A percentile compares a stretch with the other conserved stretches of the same genome.
Evolutionary conservation across 345 rosid species (phyloP).

Genomic region (Punica granatum): DNA sequence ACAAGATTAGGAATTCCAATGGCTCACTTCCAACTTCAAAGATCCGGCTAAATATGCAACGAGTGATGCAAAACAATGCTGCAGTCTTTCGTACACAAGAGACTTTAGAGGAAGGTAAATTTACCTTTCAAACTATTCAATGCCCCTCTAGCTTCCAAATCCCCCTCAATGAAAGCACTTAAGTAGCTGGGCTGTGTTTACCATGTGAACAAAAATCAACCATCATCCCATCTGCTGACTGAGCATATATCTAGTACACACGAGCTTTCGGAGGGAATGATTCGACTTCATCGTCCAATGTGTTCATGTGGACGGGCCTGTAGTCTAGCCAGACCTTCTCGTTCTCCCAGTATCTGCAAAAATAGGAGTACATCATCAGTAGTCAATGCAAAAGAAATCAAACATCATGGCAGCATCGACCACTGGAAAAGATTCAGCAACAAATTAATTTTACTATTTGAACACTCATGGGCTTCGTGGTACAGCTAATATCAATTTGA

Average conservation of each 20-base stretch:
- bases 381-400: not conserved
- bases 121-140: not conserved
- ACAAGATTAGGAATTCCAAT: constrained; percentile 73
- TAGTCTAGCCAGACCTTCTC: constrained; percentile 87
- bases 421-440: too few species aligned
- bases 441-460: too few species aligned
- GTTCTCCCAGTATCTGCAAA: constrained; percentile 78
- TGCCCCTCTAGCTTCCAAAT: not conserved
- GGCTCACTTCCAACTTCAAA: constrained; percentile 83
- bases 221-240: not conserved
- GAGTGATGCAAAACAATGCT: constrained; percentile 92
- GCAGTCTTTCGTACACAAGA: constrained; percentile 99
- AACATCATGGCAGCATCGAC: not conserved
- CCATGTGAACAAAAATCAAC: constrained; percentile 7
- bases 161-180: not conserved
- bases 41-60: constrained; percentile 91
- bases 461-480: too few species aligned
- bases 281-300: constrained; percentile 77
- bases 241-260: constrained; percentile 45
- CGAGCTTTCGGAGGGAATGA: constrained; percentile 97
- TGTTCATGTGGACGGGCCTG: constrained; percentile 97
- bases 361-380: not conserved
- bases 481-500: too few species aligned
- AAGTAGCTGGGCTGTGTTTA: not conserved
- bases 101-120: constrained; percentile 86